Conservation (phyloP, 495 filamentous ascomycete species). For the Podospora anserina region DNA sequence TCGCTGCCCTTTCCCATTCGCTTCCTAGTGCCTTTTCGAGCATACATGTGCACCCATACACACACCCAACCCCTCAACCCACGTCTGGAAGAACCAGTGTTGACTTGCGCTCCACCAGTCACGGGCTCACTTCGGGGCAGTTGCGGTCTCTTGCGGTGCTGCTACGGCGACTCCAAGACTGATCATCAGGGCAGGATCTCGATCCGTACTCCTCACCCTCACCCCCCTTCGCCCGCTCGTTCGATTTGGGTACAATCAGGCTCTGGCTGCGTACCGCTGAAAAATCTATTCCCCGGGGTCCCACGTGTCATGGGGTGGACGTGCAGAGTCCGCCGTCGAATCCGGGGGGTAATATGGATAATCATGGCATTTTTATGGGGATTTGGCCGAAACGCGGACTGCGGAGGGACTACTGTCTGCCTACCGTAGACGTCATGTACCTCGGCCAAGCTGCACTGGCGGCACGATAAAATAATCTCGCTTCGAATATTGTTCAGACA, state of each 20-base stretch:
- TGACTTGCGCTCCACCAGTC: background rate
- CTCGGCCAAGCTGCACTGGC: slow-evolving; percentile 17
- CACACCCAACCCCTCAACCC: background rate
- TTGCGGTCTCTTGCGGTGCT: background rate
- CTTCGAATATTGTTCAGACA: slow-evolving; percentile 6
- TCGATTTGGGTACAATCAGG: background rate
- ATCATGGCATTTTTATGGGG: slow-evolving; percentile 27
- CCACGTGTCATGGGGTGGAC: slow-evolving; percentile 26
- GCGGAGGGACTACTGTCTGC: slow-evolving; percentile 4
- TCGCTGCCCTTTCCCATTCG: background rate
- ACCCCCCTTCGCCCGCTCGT: background rate
- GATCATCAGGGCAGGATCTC: slow-evolving; percentile 1
- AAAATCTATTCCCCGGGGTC: slow-evolving; percentile 27
- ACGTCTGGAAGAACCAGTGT: background rate
- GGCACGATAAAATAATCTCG: slow-evolving; percentile 17
- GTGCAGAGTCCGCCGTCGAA: slow-evolving; percentile 32
- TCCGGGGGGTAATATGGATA: slow-evolving; percentile 44
- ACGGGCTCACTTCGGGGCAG: background rate
- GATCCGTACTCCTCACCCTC: background rate
- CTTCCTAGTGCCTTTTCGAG: too few relatives aligned
- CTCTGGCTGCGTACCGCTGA: slow-evolving; percentile 16
- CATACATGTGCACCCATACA: background rate
- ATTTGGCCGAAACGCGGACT: slow-evolving; percentile 12
- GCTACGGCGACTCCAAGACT: background rate
- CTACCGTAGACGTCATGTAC: background rate